A percentile compares a stretch with the other conserved stretches of the same genome.
Conservation (phyloP, 257 asterid species). For the Fraxinus quadrangulata region DNA sequence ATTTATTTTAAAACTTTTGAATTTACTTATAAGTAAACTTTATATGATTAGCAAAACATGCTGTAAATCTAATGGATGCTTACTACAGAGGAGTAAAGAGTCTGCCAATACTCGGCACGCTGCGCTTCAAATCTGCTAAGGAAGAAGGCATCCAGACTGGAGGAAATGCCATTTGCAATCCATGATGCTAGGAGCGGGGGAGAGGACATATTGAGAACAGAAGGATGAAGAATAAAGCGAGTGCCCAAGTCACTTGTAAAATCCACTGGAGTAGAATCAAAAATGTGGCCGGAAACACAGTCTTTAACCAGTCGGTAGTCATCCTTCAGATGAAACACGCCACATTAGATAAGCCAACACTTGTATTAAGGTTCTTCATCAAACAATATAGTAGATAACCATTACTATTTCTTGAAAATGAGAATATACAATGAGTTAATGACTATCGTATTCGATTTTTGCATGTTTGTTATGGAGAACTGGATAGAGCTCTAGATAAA, state of each 20-base stretch:
- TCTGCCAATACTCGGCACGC: constrained; percentile 97
- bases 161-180: constrained; percentile 67
- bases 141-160: constrained; percentile 78
- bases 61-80: constrained; percentile 30
- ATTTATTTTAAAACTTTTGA: not conserved
- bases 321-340: constrained; percentile 45
- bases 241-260: constrained; percentile 46
- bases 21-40: not conserved
- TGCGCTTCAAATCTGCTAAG: constrained; percentile 74
- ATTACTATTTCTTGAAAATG: constrained; percentile 3
- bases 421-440: not conserved
- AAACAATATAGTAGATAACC: not conserved
- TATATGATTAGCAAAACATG: not conserved
- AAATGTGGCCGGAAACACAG: constrained; percentile 78
- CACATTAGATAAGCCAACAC: constrained; percentile 16
- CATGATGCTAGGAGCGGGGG: constrained; percentile 74
- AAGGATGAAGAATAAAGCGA: constrained; percentile 63
- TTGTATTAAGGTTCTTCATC: not conserved
- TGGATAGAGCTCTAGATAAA: not conserved
- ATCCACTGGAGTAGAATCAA: constrained; percentile 63
- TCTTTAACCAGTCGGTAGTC: constrained; percentile 71
- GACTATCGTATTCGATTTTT: not conserved
- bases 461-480: not conserved
- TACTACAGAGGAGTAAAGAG: constrained; percentile 78
- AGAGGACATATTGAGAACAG: constrained; percentile 57